Evolutionary conservation across 2,329 filamentous ascomycete species (phyloP).

Genomic region (Penicillium sp.): DNA sequence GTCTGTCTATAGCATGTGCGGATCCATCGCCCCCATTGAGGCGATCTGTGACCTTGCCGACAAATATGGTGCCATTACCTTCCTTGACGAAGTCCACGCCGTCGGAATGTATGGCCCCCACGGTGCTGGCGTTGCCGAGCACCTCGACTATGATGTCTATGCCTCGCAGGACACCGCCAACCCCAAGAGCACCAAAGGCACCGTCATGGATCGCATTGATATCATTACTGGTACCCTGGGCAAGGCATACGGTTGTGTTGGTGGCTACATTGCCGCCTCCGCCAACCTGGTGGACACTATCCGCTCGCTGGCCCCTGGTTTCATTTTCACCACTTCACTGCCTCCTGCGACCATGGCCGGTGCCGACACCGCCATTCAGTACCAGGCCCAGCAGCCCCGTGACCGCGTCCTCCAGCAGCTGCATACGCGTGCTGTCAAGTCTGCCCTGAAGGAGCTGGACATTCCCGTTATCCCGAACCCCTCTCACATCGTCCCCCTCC

Average conservation of each 20-base stretch:
- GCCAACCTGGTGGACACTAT: conserved; percentile 86
- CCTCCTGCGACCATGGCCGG: conserved; percentile 97
- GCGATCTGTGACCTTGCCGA: conserved; percentile 94
- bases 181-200: conserved; percentile 60
- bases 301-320: conserved; percentile 90
- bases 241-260: conserved; percentile 97
- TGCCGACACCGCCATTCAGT: conserved; percentile 86
- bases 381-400: conserved; percentile 81
- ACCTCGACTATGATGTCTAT: conserved; percentile 91
- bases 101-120: conserved; percentile 98
- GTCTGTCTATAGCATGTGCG: conserved; percentile 99
- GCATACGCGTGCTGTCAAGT: conserved; percentile 93
- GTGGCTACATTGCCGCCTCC: conserved; percentile 94
- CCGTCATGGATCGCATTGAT: conserved; percentile 92
- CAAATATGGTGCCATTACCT: conserved; percentile 96
- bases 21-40: conserved; percentile 92
- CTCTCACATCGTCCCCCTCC: conserved; percentile 89
- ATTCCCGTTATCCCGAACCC: conserved; percentile 98
- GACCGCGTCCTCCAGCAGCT: conserved; percentile 93
- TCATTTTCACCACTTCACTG: conserved; percentile 98
- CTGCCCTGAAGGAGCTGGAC: conserved; percentile 72
- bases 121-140: conserved; percentile 94
- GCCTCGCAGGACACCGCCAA: conserved; percentile 65
- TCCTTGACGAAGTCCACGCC: conserved; percentile 97
- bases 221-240: conserved; percentile 97